A percentile compares a stretch with the other conserved stretches of the same genome.
phyloP scores from a whole-genome alignment of 2,329 filamentous ascomycete genomes.

The Onygenales sp. region DNA sequence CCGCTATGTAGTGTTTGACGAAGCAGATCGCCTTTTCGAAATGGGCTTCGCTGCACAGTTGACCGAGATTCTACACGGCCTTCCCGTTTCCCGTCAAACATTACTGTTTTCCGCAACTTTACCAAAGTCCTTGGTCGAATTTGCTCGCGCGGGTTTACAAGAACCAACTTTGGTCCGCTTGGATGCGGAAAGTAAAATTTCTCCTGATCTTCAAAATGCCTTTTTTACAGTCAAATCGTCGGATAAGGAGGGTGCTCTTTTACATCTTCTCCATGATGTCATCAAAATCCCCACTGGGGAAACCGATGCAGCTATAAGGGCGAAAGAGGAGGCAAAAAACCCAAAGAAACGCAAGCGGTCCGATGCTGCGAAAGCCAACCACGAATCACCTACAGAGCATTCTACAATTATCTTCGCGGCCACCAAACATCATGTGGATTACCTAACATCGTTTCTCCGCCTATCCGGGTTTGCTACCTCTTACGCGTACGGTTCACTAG shows the following conservation, averaged over 20 bases:
- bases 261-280: slow-evolving; percentile 82
- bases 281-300: slow-evolving; percentile 76
- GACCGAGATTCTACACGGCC: slow-evolving; percentile 80
- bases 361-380: slow-evolving; percentile 42
- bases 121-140: slow-evolving; percentile 89
- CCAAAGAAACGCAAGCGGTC: slow-evolving; percentile 40
- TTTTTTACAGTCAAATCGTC: slow-evolving; percentile 89
- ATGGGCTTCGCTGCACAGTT: slow-evolving; percentile 96
- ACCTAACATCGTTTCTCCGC: slow-evolving; percentile 70
- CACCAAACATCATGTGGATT: slow-evolving; percentile 97
- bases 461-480: slow-evolving; percentile 80
- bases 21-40: slow-evolving; percentile 93
- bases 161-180: slow-evolving; percentile 84
- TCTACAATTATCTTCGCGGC: slow-evolving; percentile 93
- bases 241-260: slow-evolving; percentile 85
- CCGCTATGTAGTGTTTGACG: slow-evolving; percentile 92
- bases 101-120: slow-evolving; percentile 91
- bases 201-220: slow-evolving; percentile 86
- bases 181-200: slow-evolving; percentile 91
- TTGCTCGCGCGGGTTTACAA: slow-evolving; percentile 84
- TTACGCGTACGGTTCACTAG: slow-evolving; percentile 87
- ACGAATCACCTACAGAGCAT: slow-evolving; percentile 70
- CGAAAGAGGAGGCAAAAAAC: slow-evolving; percentile 36
- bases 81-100: slow-evolving; percentile 78
- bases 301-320: slow-evolving; percentile 42